Evolutionary conservation across 2,329 filamentous ascomycete genomes (phyloP).

Genomic region (Hypomyces perniciosus): DNA sequence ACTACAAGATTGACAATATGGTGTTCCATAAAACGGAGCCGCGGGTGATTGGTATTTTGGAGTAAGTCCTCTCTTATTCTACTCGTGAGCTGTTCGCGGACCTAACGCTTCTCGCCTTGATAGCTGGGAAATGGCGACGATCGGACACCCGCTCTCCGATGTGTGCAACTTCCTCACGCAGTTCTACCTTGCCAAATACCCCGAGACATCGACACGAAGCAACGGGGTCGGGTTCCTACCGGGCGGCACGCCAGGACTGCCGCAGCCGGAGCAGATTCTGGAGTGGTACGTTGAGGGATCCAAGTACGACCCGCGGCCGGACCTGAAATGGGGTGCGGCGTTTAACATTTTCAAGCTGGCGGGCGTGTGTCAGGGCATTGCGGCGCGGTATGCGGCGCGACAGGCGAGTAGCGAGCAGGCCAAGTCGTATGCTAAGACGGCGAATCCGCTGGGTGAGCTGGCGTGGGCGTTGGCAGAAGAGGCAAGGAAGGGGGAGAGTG

Average conservation of each 20-base stretch:
- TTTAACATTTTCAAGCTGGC: conserved; percentile 57
- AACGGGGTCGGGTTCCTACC: conserved; percentile 51
- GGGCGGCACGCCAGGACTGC: conserved; percentile 59
- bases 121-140: conserved; percentile 95
- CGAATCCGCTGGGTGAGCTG: conserved; percentile 66
- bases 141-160: conserved; percentile 93
- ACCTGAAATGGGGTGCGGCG: conserved; percentile 55
- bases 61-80: conserved; percentile 45
- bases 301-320: conserved; percentile 62
- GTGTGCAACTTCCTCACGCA: conserved; percentile 65
- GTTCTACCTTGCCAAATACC: conserved; percentile 31
- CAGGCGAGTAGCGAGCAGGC: conserved; percentile 89
- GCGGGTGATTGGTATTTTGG: conserved; percentile 83
- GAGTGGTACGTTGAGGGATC: conserved; percentile 43
- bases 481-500: conserved; percentile 21
- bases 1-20: conserved; percentile 92
- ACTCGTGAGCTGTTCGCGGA: too few relatives aligned
- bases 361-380: conserved; percentile 78
- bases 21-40: conserved; percentile 87
- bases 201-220: conserved; percentile 17
- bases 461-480: conserved; percentile 68
- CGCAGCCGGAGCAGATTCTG: conserved; percentile 35
- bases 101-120: conserved; percentile 1
- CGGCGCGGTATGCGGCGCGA: conserved; percentile 73
- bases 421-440: conserved; percentile 61